Conservation (phyloP, 78 protist species). For the Salpingoeca rosetta region DNA sequence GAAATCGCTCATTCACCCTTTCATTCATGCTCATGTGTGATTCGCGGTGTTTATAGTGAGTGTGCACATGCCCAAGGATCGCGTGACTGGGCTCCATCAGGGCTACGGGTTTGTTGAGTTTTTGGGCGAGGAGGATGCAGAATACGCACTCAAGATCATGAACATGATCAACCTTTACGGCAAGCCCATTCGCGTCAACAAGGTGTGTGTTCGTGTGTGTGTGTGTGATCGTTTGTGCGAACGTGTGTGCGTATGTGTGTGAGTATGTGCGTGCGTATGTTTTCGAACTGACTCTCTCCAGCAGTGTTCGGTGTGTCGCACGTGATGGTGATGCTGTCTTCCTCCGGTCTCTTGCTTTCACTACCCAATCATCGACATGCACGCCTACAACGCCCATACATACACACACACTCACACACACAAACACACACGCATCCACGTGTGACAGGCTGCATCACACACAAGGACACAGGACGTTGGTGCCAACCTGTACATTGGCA, state of each 20-base stretch:
- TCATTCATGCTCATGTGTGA: neutral
- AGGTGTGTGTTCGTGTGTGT: conserved; percentile 14
- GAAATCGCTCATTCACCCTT: neutral
- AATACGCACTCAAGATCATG: conserved; percentile 83
- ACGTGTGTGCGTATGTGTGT: too few species aligned
- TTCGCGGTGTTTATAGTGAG: conserved; percentile 29
- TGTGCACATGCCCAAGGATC: conserved; percentile 92
- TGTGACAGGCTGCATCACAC: conserved; percentile 4
- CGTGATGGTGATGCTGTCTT: too few species aligned
- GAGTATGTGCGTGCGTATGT: too few species aligned
- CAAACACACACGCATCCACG: too few species aligned
- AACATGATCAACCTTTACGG: conserved; percentile 82
- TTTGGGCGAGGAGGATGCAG: conserved; percentile 84
- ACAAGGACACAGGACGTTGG: conserved; percentile 9
- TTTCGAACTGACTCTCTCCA: too few species aligned
- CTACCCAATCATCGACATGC: too few species aligned
- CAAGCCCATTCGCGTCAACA: conserved; percentile 79
- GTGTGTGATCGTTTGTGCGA: neutral
- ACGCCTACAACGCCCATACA: too few species aligned
- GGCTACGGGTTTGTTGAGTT: conserved; percentile 95
- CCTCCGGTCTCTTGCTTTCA: too few species aligned
- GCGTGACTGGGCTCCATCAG: conserved; percentile 66
- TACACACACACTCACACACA: too few species aligned
- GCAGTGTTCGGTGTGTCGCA: too few species aligned
- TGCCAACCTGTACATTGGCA: conserved; percentile 93